These are phyloP conservation scores for Ceratobasidium sp. DNA, from an alignment of 1,284 basidiomycete species.

Conservation along the genomic window DNA sequence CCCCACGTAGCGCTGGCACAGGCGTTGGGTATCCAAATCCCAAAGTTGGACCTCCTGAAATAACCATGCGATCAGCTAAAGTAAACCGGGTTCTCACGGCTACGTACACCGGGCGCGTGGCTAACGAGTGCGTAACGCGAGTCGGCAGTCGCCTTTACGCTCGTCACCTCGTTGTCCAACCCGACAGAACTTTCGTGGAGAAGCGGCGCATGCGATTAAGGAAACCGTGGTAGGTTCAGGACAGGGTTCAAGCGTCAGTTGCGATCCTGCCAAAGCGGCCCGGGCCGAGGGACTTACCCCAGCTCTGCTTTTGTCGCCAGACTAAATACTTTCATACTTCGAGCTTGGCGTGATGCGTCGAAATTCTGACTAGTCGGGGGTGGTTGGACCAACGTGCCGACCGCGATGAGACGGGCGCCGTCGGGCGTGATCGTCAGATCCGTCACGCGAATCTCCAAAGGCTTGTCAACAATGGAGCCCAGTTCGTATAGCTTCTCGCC, in stretches of 20 bases:
- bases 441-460: slow-evolving; percentile 82
- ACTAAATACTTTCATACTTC: slow-evolving; percentile 65
- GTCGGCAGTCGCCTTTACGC: slow-evolving; percentile 86
- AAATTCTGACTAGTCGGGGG: slow-evolving; percentile 21
- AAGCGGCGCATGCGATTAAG: neutral
- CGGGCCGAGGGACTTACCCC: slow-evolving; percentile 44
- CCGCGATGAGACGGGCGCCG: slow-evolving; percentile 78
- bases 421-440: slow-evolving; percentile 90
- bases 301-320: slow-evolving; percentile 57
- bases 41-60: slow-evolving; percentile 86
- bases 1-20: slow-evolving; percentile 81
- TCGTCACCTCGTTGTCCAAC: slow-evolving; percentile 76
- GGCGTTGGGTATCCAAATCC: slow-evolving; percentile 72
- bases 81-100: slow-evolving; percentile 17
- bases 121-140: slow-evolving; percentile 88
- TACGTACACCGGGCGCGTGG: slow-evolving; percentile 80
- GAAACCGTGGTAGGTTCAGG: slow-evolving; percentile 19
- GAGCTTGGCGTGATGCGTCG: slow-evolving; percentile 13
- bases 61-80: slow-evolving; percentile 11
- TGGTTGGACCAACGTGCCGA: slow-evolving; percentile 67
- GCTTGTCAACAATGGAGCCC: slow-evolving; percentile 46
- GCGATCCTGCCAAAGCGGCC: neutral
- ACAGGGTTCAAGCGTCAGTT: slow-evolving; percentile 30
- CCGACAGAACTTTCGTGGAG: slow-evolving; percentile 61
- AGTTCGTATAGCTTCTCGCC: slow-evolving; percentile 33